Evolutionary conservation across 345 rosid species (phyloP).

Genomic region (Acer yangbiense): DNA sequence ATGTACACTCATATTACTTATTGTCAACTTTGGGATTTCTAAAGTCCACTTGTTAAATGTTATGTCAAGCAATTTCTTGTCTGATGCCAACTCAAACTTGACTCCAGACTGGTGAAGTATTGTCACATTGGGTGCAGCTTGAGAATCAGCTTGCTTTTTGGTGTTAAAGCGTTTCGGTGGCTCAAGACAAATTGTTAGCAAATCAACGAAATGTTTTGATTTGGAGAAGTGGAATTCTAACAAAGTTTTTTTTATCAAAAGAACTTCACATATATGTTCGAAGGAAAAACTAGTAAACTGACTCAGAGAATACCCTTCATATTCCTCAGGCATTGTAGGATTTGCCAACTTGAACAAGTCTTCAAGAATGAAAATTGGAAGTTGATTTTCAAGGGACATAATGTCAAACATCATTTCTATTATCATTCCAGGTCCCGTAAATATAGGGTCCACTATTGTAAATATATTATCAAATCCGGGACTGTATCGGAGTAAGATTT

Average conservation of each 20-base stretch:
- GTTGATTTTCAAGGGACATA: neutral
- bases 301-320: too few relatives aligned
- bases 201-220: too few relatives aligned
- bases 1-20: neutral
- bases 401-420: neutral
- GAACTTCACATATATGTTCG: too few relatives aligned
- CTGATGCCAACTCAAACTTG: neutral
- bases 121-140: too few relatives aligned
- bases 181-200: too few relatives aligned
- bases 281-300: too few relatives aligned
- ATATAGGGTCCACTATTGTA: neutral
- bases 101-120: neutral
- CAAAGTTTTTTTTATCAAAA: too few relatives aligned
- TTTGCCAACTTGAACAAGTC: neutral
- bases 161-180: too few relatives aligned
- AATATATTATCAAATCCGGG: neutral
- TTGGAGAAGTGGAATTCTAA: too few relatives aligned
- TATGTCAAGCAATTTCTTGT: neutral
- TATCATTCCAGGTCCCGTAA: neutral
- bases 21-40: neutral
- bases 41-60: neutral
- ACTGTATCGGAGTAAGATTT: neutral
- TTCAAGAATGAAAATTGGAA: neutral
- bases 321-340: too few relatives aligned
- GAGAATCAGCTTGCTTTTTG: too few relatives aligned